A percentile compares a stretch with the other conserved stretches of the same genome.
Conservation (phyloP, 305 asterid genomes). For the Fraxinus angustifolia region DNA sequence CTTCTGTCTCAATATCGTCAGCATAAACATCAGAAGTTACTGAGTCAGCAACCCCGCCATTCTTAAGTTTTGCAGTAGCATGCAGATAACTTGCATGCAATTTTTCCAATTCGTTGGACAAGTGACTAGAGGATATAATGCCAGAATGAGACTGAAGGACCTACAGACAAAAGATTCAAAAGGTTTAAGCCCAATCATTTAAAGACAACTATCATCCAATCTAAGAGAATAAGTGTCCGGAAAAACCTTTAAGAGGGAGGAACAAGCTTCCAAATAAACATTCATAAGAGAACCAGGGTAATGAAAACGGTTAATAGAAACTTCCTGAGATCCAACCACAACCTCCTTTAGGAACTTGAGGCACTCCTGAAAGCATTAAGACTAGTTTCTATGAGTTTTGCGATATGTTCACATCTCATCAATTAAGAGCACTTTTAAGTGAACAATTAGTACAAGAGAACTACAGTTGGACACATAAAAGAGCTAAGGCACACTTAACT, state of each 20-base stretch:
- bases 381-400: not conserved
- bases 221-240: constrained; percentile 3
- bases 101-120: constrained; percentile 71
- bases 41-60: constrained; percentile 55
- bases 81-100: constrained; percentile 55
- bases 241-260: constrained; percentile 70
- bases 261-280: constrained; percentile 62
- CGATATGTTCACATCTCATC: constrained; percentile 1
- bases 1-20: constrained; percentile 76
- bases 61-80: constrained; percentile 52
- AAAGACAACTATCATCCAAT: constrained; percentile 7
- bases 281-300: constrained; percentile 55
- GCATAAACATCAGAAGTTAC: constrained; percentile 56
- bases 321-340: constrained; percentile 55
- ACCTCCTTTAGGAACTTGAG: constrained; percentile 76
- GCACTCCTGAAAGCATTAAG: constrained; percentile 69
- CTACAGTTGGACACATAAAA: not conserved
- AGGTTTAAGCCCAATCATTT: constrained; percentile 18
- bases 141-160: constrained; percentile 75
- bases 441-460: constrained; percentile 1
- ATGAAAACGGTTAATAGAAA: constrained; percentile 57
- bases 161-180: constrained; percentile 36
- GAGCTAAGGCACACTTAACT: not conserved
- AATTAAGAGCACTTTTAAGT: not conserved
- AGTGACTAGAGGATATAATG: constrained; percentile 49